Conservation (phyloP, 2,329 filamentous ascomycete species). For the Xenoacremonium recifei region DNA sequence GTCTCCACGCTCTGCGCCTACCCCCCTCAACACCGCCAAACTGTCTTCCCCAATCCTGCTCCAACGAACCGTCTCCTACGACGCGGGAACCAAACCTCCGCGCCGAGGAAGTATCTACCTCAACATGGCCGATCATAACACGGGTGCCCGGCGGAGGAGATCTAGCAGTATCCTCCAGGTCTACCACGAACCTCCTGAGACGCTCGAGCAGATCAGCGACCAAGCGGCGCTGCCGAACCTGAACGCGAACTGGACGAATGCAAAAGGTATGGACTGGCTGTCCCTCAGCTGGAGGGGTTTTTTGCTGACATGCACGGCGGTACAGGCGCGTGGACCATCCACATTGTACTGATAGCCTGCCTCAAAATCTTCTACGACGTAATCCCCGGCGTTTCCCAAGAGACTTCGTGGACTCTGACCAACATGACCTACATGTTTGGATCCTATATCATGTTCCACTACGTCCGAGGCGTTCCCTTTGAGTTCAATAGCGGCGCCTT, state of each 20-base stretch:
- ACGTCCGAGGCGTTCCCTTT: constrained; percentile 95
- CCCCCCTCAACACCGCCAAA: constrained; percentile 76
- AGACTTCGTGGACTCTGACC: constrained; percentile 97
- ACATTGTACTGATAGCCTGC: constrained; percentile 85
- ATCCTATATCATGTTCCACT: constrained; percentile 99
- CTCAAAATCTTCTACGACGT: constrained; percentile 98
- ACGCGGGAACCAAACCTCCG: constrained; percentile 72
- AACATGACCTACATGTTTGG: constrained; percentile 99
- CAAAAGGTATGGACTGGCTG: constrained; percentile 71
- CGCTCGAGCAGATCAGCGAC: constrained; percentile 95
- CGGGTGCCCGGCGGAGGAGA: constrained; percentile 72
- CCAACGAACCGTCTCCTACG: constrained; percentile 87
- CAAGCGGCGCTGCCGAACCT: constrained; percentile 92
- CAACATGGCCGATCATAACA: constrained; percentile 57
- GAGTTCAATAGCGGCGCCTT: constrained; percentile 99
- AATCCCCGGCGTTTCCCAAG: constrained; percentile 92
- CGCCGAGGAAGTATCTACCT: constrained; percentile 60
- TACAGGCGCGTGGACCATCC: constrained; percentile 94
- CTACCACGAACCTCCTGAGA: constrained; percentile 95
- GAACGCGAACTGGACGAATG: constrained; percentile 98
- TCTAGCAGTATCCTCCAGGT: constrained; percentile 92
- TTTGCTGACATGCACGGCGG: constrained; percentile 15
- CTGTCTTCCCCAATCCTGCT: constrained; percentile 89
- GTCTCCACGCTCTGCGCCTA: constrained; percentile 14
- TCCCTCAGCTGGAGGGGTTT: constrained; percentile 5